Evolutionary conservation across 352 stramenopile genomes (phyloP), one percentile per base, ranked within the genome.

Genomic region (Detonula confervacea): DNA sequence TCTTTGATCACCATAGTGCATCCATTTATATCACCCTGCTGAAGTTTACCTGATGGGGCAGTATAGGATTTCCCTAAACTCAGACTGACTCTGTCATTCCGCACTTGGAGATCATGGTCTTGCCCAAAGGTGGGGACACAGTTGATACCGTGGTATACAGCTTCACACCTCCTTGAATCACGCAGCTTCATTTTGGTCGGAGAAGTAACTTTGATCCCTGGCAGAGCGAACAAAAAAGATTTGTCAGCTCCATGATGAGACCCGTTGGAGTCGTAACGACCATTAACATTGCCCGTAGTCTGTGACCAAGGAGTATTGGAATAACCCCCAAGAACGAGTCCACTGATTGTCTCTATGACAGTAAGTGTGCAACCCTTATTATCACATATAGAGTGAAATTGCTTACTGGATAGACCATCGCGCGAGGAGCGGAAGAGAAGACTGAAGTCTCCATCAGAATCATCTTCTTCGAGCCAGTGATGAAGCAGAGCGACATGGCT

Each of bases 141-240:
- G 11, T 1, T 5, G 11, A 27, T 8, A 65, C 44, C 27, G n/a
- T 49, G 18, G 18, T 18, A 63, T 8, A 64, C 59, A 18, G 29
- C 37, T 12, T 35, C 11, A 16, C 20, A 16, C 30, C 22, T 29
- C 7, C 51, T 37, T 24, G 24, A 20, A 64, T 64, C 24, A n/a
- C 20, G 29, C 6, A 51, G n/a, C 24, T 65, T 77, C 69, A 71
- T 27, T 60, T 77, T 77, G 33, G 8, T 59, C 29, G 46, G 49
- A 66, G 52, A 54, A 6, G 9, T 51, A 39, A 29, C 51, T 33
- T 14, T 25, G 16, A 4, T 46, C 25, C n/a, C 14, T 0, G 56
- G 20, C 9, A 77, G 20, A 1, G 12, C 27, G 20, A 62, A 77
- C 30, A 77, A 60, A 47, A 71, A 66, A 44, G 57, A 47, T 24